Percentiles rank a stretch among this genome's conserved stretches.
These are phyloP conservation scores for Trichoderma sp. DNA, from an alignment of 2,329 filamentous ascomycete genomes.

Conservation along the genomic window DNA sequence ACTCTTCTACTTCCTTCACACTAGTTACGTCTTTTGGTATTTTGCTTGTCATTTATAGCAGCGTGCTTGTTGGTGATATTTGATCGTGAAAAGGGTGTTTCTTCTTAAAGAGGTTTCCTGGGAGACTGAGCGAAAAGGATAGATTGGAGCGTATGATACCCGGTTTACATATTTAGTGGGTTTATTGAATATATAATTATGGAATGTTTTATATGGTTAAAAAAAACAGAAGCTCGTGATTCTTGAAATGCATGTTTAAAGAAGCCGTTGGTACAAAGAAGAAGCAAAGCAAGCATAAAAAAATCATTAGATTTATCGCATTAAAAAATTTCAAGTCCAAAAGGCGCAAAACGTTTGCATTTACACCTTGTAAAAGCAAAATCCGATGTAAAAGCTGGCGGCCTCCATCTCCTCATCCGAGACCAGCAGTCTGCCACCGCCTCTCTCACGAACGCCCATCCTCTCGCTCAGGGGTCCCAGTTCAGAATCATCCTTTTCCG, in stretches of 20 bases:
- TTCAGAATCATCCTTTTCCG: slow-evolving; percentile 82
- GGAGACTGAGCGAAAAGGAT: slow-evolving; percentile 6
- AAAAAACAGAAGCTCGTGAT: not conserved
- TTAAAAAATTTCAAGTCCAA: not conserved
- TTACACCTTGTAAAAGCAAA: slow-evolving; percentile 95
- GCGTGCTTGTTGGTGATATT: not conserved
- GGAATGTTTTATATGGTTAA: not conserved
- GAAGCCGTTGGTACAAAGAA: not conserved
- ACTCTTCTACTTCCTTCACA: not conserved
- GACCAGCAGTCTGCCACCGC: slow-evolving; percentile 69
- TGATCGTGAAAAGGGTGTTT: not conserved
- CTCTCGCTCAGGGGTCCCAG: slow-evolving; percentile 85
- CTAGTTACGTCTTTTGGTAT: not conserved
- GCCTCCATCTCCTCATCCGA: slow-evolving; percentile 90
- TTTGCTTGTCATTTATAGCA: not conserved
- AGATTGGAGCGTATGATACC: slow-evolving; percentile 25
- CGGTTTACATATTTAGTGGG: slow-evolving; percentile 13
- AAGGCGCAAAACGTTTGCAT: not conserved
- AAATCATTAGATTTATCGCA: not conserved
- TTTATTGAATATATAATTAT: slow-evolving; percentile 9
- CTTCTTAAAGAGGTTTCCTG: not conserved
- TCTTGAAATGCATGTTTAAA: not conserved
- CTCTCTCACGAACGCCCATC: slow-evolving; percentile 86
- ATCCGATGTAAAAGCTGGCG: slow-evolving; percentile 87
- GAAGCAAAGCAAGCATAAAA: not conserved